phyloP scores from a whole-genome alignment of 202 grass and related monocot species.

The Setaria italica region DNA sequence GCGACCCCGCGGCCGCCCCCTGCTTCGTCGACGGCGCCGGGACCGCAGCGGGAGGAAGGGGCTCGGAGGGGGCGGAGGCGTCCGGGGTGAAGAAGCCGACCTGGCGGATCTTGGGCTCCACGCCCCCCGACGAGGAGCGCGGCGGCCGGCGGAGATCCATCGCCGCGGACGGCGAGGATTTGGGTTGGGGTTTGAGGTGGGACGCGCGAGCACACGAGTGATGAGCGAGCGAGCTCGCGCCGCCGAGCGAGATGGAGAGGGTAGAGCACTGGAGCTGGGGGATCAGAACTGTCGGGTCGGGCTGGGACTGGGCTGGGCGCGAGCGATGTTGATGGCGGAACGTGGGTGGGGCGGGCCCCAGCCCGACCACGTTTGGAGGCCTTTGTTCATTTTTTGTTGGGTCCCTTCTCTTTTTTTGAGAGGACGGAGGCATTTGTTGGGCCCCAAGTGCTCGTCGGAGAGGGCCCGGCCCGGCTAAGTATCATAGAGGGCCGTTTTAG shows the following conservation, averaged over 20 bases:
- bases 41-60: background rate
- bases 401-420: too few relatives aligned
- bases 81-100: slow-evolving; percentile 81
- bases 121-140: slow-evolving; percentile 67
- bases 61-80: slow-evolving; percentile 40
- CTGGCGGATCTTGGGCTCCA: slow-evolving; percentile 90
- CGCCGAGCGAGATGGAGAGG: background rate
- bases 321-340: background rate
- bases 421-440: too few relatives aligned
- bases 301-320: background rate
- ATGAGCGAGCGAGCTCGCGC: background rate
- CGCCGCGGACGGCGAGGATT: slow-evolving; percentile 50
- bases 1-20: slow-evolving; percentile 23
- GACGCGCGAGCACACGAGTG: background rate
- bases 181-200: slow-evolving; percentile 27
- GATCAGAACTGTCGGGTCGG: background rate
- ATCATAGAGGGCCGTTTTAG: too few relatives aligned
- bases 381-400: too few relatives aligned
- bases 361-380: too few relatives aligned
- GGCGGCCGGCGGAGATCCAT: slow-evolving; percentile 82
- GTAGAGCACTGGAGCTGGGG: too few relatives aligned
- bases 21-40: background rate
- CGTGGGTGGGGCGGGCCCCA: too few relatives aligned
- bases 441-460: too few relatives aligned
- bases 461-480: too few relatives aligned